A percentile compares a stretch with the other conserved stretches of the same genome.
These are phyloP conservation scores for Arachis monticola DNA, from an alignment of 331 rosid species.

Conservation along the genomic window DNA sequence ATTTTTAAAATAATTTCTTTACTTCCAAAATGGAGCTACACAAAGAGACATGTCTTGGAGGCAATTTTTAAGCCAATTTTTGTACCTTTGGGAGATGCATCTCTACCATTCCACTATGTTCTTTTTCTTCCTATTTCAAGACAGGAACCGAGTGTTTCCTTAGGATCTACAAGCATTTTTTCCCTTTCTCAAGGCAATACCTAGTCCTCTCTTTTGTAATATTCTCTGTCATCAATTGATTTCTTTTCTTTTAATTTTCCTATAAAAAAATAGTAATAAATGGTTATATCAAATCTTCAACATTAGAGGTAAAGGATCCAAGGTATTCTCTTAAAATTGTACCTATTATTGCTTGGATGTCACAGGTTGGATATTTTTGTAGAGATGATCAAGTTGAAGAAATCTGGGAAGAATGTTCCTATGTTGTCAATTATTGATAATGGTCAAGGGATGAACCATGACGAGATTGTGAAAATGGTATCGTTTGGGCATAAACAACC, in stretches of 20 bases:
- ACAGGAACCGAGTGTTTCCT: too few relatives aligned
- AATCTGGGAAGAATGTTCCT: constrained; percentile 48
- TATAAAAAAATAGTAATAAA: not conserved
- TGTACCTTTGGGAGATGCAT: too few relatives aligned
- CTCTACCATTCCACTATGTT: too few relatives aligned
- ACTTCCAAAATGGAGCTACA: too few relatives aligned
- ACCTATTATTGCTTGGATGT: constrained; percentile 32
- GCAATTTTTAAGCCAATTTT: too few relatives aligned
- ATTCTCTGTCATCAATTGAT: not conserved
- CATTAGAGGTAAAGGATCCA: not conserved
- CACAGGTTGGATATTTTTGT: constrained; percentile 55
- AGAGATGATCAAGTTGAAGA: constrained; percentile 50
- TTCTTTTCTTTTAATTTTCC: not conserved
- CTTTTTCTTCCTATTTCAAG: too few relatives aligned
- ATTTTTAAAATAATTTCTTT: too few relatives aligned
- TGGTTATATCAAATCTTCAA: constrained; percentile 7
- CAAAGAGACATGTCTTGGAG: too few relatives aligned
- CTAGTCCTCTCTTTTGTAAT: not conserved
- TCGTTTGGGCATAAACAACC: constrained; percentile 57
- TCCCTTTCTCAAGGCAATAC: not conserved
- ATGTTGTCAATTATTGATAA: constrained; percentile 59
- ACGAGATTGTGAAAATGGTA: constrained; percentile 55
- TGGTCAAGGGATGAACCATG: constrained; percentile 64
- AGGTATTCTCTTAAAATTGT: constrained; percentile 1
- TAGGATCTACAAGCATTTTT: not conserved